phyloP scores from a whole-genome alignment of 306 rosid genomes.

The Alnus rubra region DNA sequence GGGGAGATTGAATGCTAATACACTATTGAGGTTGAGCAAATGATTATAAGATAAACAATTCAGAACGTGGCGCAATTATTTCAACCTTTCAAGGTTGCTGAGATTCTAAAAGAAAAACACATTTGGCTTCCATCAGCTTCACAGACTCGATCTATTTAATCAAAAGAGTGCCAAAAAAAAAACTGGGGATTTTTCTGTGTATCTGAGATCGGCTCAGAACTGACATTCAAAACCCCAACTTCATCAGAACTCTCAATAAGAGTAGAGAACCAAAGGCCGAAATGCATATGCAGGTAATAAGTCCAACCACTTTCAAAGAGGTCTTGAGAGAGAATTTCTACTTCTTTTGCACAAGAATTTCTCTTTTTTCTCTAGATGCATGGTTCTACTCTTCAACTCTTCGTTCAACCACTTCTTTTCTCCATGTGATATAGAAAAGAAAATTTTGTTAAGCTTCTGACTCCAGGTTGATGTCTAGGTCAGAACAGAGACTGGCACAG shows the following conservation, averaged over 20 bases:
- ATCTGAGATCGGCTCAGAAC: neutral
- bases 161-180: neutral
- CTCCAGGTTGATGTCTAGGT: conserved; percentile 15
- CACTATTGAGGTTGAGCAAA: neutral
- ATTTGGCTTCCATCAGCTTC: neutral
- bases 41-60: too few relatives aligned
- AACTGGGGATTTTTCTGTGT: neutral
- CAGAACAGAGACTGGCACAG: conserved; percentile 93
- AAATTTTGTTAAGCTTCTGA: neutral
- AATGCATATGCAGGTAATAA: neutral
- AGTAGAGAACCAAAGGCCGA: neutral
- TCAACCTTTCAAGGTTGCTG: too few relatives aligned
- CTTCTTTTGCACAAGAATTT: neutral
- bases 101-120: too few relatives aligned
- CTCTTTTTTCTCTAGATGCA: neutral
- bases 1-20: neutral
- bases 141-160: neutral
- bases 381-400: neutral
- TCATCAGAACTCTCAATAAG: neutral
- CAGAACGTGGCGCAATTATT: neutral
- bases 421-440: neutral
- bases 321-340: neutral
- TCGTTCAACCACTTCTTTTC: neutral
- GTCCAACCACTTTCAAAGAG: neutral
- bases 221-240: neutral